phyloP scores from a whole-genome alignment of 176 grass and related monocot species.

The Zea mays region DNA sequence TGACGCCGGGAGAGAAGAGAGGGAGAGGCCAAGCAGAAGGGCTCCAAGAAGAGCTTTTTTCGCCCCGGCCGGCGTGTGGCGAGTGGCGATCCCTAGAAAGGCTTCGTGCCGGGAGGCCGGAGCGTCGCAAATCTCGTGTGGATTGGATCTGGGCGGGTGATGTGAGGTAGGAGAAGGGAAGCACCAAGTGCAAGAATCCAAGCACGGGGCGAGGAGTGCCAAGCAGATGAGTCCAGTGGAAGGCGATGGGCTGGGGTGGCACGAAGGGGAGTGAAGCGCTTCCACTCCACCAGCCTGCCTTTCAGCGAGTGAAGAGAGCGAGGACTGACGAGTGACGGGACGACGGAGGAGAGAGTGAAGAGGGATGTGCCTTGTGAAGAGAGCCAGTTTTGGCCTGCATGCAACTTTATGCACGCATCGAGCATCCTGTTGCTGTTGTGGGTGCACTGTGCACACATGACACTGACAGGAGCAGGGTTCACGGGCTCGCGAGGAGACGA shows the following conservation, averaged over 20 bases:
- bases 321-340: not conserved
- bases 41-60: slow-evolving; percentile 61
- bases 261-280: not conserved
- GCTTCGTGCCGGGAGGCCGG: not conserved
- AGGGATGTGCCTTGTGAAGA: not conserved
- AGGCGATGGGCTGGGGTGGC: not conserved
- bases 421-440: not conserved
- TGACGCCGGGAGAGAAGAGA: not conserved
- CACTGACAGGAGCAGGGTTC: not conserved
- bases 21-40: slow-evolving; percentile 57
- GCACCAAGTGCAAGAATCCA: slow-evolving; percentile 50
- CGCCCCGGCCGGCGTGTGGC: not conserved
- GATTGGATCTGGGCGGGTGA: not conserved
- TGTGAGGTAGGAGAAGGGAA: slow-evolving; percentile 41
- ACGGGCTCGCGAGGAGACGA: not conserved
- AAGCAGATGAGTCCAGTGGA: slow-evolving; percentile 54
- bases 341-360: not conserved
- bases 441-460: not conserved
- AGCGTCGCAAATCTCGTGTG: slow-evolving; percentile 4
- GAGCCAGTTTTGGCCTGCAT: slow-evolving; percentile 14
- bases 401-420: not conserved
- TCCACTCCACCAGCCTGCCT: not conserved
- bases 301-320: not conserved
- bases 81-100: slow-evolving; percentile 23
- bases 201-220: slow-evolving; percentile 27